These are phyloP conservation scores for Wakefieldia striispora DNA, from an alignment of 768 basidiomycete species.

Conservation along the genomic window DNA sequence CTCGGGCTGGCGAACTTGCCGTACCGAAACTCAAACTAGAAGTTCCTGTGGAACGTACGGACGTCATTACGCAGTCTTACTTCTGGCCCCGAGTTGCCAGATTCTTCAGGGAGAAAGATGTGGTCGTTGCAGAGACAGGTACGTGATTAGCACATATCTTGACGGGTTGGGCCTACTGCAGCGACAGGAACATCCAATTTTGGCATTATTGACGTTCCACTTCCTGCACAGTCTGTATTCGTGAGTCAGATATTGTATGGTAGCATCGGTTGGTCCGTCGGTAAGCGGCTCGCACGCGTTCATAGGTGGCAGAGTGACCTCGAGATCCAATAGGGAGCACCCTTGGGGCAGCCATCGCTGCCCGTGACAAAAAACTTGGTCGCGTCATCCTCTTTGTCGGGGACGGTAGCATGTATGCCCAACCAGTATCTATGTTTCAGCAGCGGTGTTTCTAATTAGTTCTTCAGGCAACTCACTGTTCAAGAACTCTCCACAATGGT, in stretches of 20 bases:
- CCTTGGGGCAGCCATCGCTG: conserved; percentile 81
- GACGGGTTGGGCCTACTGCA: neutral
- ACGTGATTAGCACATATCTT: neutral
- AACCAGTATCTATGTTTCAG: neutral
- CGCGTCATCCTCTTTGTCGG: conserved; percentile 84
- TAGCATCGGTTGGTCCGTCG: conserved; percentile 87
- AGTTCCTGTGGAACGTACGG: conserved; percentile 49
- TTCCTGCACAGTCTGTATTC: conserved; percentile 68
- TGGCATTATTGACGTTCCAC: conserved; percentile 76
- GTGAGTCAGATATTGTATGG: conserved; percentile 86
- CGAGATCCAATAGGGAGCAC: conserved; percentile 44
- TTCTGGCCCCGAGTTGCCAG: conserved; percentile 78
- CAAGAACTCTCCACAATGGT: conserved; percentile 89
- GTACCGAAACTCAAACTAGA: conserved; percentile 44
- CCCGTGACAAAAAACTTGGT: conserved; percentile 55
- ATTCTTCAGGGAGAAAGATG: conserved; percentile 71
- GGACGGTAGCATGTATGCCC: conserved; percentile 71
- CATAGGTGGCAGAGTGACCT: neutral
- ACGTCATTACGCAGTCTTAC: conserved; percentile 70
- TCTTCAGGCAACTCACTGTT: conserved; percentile 65
- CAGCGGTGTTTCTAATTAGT: conserved; percentile 4
- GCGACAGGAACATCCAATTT: conserved; percentile 70
- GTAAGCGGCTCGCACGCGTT: conserved; percentile 34
- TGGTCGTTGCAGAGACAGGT: conserved; percentile 89
- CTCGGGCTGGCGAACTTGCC: conserved; percentile 38